Percentiles rank a stretch among this genome's conserved stretches.
These are phyloP conservation scores for Peronospora belbahrii DNA, from an alignment of 352 stramenopile genomes.

Conservation along the genomic window DNA sequence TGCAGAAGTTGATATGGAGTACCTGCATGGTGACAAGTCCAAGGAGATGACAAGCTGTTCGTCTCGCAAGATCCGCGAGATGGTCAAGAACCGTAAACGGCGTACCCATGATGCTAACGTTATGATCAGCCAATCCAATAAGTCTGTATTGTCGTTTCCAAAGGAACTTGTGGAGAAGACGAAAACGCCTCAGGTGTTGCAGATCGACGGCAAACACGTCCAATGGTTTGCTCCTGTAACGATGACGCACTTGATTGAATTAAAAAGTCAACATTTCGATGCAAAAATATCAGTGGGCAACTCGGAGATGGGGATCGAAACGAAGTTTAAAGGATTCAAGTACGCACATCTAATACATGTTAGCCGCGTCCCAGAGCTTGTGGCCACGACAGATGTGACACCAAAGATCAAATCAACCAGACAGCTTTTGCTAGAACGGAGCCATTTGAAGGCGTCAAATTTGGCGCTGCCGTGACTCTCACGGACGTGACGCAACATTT, in stretches of 20 bases:
- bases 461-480: slow-evolving; percentile 77
- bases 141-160: slow-evolving; percentile 32
- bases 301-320: slow-evolving; percentile 95
- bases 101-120: no score
- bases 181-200: slow-evolving; percentile 41
- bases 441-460: slow-evolving; percentile 54
- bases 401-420: slow-evolving; percentile 44
- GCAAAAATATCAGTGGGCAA: slow-evolving; percentile 94
- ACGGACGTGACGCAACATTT: slow-evolving; percentile 63
- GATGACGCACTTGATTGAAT: slow-evolving; percentile 77
- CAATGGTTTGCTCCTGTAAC: slow-evolving; percentile 91
- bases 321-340: slow-evolving; percentile 89
- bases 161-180: slow-evolving; percentile 54
- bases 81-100: not conserved
- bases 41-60: slow-evolving; percentile 51
- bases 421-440: slow-evolving; percentile 30
- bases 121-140: slow-evolving; percentile 18
- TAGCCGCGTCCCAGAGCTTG: slow-evolving; percentile 56
- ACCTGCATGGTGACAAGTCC: slow-evolving; percentile 27
- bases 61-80: slow-evolving; percentile 30
- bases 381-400: slow-evolving; percentile 34
- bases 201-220: slow-evolving; percentile 60
- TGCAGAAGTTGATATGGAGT: slow-evolving; percentile 44
- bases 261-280: slow-evolving; percentile 78
- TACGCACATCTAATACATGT: slow-evolving; percentile 68